phyloP scores from a whole-genome alignment of 768 basidiomycete species.

The Scleroderma bovista region DNA sequence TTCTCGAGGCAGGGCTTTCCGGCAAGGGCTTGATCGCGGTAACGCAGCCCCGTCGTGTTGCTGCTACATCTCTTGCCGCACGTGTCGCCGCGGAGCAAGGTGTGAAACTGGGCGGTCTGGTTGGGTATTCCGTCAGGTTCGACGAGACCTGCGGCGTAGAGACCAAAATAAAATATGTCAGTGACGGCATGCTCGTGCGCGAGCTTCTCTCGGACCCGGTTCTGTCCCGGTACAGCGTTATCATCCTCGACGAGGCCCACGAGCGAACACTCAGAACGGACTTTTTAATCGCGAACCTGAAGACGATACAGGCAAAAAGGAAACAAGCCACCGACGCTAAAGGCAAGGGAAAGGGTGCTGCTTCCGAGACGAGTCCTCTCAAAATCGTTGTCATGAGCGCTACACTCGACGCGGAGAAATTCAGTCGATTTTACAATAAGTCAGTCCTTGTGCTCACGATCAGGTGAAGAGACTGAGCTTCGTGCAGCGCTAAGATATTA shows the following conservation, averaged over 20 bases:
- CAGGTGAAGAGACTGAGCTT: background rate
- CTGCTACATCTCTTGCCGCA: constrained; percentile 88
- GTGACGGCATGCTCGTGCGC: constrained; percentile 95
- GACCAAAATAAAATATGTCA: constrained; percentile 93
- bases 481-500: constrained; percentile 71
- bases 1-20: constrained; percentile 76
- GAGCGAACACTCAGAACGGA: constrained; percentile 94
- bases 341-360: constrained; percentile 34
- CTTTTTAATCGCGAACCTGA: constrained; percentile 85
- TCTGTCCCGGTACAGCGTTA: constrained; percentile 76
- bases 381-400: constrained; percentile 98
- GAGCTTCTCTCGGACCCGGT: constrained; percentile 80
- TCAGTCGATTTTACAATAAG: constrained; percentile 83
- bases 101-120: constrained; percentile 61
- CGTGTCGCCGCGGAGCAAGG: constrained; percentile 87
- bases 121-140: constrained; percentile 96
- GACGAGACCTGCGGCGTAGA: constrained; percentile 69
- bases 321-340: constrained; percentile 47
- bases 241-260: constrained; percentile 96
- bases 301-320: constrained; percentile 66
- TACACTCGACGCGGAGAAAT: constrained; percentile 92
- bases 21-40: constrained; percentile 76
- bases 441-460: constrained; percentile 33
- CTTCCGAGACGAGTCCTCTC: constrained; percentile 50
- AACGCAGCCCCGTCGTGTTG: constrained; percentile 93